Evolutionary conservation across 768 basidiomycete species (phyloP).

Genomic region (Melanogaster broomeanus): DNA sequence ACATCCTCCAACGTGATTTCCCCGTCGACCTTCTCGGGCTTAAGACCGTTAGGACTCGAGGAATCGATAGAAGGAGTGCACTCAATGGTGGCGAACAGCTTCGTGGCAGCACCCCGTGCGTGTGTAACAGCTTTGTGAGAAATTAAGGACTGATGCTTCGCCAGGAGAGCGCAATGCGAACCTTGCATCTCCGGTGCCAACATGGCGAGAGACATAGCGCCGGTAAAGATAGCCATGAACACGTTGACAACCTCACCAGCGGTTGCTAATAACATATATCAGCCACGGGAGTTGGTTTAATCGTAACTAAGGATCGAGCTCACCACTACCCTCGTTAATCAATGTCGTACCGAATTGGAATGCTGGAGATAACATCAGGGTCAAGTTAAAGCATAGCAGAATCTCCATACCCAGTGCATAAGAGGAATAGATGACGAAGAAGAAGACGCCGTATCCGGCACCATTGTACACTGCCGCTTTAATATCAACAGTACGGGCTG

Average conservation of each 20-base stretch:
- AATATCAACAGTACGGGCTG: slow-evolving; percentile 53
- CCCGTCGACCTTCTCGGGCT: slow-evolving; percentile 68
- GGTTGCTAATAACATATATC: too few relatives aligned
- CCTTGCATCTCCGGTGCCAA: slow-evolving; percentile 89
- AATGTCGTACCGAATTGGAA: slow-evolving; percentile 91
- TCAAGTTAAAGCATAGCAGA: neutral
- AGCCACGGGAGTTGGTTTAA: too few relatives aligned
- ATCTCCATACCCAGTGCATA: slow-evolving; percentile 61
- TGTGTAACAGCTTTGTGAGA: slow-evolving; percentile 62
- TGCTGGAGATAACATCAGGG: slow-evolving; percentile 42
- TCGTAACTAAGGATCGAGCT: too few relatives aligned
- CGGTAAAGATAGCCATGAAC: too few relatives aligned
- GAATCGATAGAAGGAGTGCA: too few relatives aligned
- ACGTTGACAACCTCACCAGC: too few relatives aligned
- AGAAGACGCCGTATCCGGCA: slow-evolving; percentile 55
- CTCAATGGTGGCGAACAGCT: too few relatives aligned
- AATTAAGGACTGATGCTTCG: neutral
- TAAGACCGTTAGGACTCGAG: slow-evolving; percentile 67
- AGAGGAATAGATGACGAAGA: slow-evolving; percentile 74
- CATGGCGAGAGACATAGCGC: slow-evolving; percentile 85
- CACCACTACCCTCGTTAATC: too few relatives aligned
- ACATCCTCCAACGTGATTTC: slow-evolving; percentile 74
- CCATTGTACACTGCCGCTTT: slow-evolving; percentile 64
- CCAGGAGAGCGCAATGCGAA: slow-evolving; percentile 22
- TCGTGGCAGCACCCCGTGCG: slow-evolving; percentile 85